Evolutionary conservation across 83 land plant species (phyloP).

Genomic region (Picea abies): DNA sequence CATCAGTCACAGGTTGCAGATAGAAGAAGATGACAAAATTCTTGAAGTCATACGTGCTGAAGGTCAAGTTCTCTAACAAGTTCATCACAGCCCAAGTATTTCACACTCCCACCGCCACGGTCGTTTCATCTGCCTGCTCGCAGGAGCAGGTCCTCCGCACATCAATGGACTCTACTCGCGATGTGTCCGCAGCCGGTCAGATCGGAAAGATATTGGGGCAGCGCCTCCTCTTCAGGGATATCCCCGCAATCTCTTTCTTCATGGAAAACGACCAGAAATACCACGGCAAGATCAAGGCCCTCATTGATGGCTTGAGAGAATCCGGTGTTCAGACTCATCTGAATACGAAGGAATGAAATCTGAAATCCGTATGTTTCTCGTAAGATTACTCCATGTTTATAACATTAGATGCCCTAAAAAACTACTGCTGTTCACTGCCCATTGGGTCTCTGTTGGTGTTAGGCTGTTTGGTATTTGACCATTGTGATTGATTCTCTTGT

Average conservation of each 20-base stretch:
- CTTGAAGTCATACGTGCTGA: constrained; percentile 83
- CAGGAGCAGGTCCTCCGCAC: constrained; percentile 69
- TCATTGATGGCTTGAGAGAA: constrained; percentile 74
- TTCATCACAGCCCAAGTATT: constrained; percentile 75
- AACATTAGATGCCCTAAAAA: no score
- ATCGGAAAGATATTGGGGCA: constrained; percentile 80
- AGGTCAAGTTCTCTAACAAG: constrained; percentile 86
- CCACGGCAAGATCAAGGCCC: constrained; percentile 93
- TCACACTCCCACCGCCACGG: constrained; percentile 72
- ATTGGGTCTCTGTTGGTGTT: no score
- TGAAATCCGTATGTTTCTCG: no score
- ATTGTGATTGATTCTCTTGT: no score
- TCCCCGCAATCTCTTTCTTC: constrained; percentile 69
- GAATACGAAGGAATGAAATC: neutral
- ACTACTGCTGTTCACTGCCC: no score
- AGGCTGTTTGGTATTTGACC: no score
- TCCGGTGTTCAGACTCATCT: constrained; percentile 60
- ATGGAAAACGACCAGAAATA: constrained; percentile 80
- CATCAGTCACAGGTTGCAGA: no score
- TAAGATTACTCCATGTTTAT: no score
- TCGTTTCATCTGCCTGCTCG: constrained; percentile 76
- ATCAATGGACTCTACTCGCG: constrained; percentile 56
- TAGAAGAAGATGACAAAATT: constrained; percentile 26
- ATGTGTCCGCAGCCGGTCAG: constrained; percentile 83
- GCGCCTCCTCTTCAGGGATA: constrained; percentile 64